Conservation (phyloP, 768 basidiomycete species). For the Mycena metata region DNA sequence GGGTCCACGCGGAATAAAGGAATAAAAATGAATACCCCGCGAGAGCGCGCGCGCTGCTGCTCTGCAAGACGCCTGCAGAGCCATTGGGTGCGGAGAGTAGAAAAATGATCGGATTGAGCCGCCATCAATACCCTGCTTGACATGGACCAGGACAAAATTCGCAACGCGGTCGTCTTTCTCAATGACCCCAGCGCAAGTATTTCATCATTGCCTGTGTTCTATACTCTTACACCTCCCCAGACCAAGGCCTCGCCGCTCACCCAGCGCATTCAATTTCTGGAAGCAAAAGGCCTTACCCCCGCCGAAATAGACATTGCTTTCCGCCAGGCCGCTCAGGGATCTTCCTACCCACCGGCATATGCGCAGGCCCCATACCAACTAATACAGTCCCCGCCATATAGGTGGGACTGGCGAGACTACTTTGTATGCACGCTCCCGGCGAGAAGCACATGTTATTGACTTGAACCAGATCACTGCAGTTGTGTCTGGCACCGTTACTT, state of each 20-base stretch:
- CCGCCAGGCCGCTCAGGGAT: slow-evolving; percentile 64
- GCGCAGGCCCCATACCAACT: slow-evolving; percentile 53
- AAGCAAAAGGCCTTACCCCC: slow-evolving; percentile 89
- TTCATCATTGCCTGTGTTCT: not conserved
- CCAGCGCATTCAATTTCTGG: slow-evolving; percentile 93
- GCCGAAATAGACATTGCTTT: slow-evolving; percentile 90
- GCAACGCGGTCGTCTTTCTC: slow-evolving; percentile 88
- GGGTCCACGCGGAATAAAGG: slow-evolving; percentile 2
- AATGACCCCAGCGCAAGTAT: slow-evolving; percentile 79
- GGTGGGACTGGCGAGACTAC: slow-evolving; percentile 97
- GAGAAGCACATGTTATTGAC: slow-evolving; percentile 42
- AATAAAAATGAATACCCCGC: slow-evolving; percentile 53
- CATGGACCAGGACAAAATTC: slow-evolving; percentile 75
- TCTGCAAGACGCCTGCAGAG: slow-evolving; percentile 67
- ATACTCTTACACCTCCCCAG: slow-evolving; percentile 52
- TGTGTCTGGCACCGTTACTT: slow-evolving; percentile 87
- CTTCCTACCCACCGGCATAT: slow-evolving; percentile 60
- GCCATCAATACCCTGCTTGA: too few species aligned
- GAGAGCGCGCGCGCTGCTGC: slow-evolving; percentile 60
- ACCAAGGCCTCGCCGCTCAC: slow-evolving; percentile 82
- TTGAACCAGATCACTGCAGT: slow-evolving; percentile 88
- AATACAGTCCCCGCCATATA: slow-evolving; percentile 59
- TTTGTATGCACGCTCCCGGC: slow-evolving; percentile 71
- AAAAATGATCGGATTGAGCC: too few species aligned
- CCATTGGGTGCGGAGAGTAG: slow-evolving; percentile 43